A percentile compares a stretch with the other conserved stretches of the same genome.
These are phyloP conservation scores for Phyllosticta ampelicida DNA, from an alignment of 2,329 filamentous ascomycete genomes.

Conservation along the genomic window DNA sequence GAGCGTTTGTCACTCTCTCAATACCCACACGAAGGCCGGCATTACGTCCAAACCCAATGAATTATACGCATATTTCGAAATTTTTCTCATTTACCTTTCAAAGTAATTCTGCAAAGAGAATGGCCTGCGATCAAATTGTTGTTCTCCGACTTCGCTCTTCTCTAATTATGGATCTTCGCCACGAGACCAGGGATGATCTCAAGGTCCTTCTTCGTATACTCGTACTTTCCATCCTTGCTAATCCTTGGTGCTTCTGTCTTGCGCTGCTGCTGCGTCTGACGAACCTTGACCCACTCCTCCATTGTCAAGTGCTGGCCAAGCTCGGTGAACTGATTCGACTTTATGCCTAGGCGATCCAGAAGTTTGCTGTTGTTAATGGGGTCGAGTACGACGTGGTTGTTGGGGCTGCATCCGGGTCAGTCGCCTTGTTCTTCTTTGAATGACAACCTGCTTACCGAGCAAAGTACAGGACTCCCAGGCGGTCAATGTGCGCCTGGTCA, in stretches of 20 bases:
- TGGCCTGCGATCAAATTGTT: not conserved
- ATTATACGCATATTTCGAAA: not conserved
- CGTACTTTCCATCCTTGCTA: constrained; percentile 27
- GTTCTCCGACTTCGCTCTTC: too few relatives aligned
- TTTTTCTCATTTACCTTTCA: not conserved
- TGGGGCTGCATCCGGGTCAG: constrained; percentile 16
- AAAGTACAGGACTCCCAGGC: constrained; percentile 43
- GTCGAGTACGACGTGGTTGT: constrained; percentile 29
- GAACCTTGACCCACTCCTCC: constrained; percentile 35
- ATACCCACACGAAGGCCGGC: not conserved
- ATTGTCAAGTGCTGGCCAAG: constrained; percentile 32
- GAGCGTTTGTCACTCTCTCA: not conserved
- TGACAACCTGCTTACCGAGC: constrained; percentile 28
- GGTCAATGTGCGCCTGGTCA: constrained; percentile 39
- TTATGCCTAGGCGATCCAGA: constrained; percentile 24
- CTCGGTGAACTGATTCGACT: constrained; percentile 19
- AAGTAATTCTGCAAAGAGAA: not conserved
- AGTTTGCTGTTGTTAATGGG: constrained; percentile 29
- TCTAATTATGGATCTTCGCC: constrained; percentile 20
- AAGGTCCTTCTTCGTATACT: constrained; percentile 20
- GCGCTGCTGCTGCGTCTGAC: constrained; percentile 30
- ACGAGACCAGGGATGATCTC: constrained; percentile 26
- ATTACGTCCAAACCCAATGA: not conserved
- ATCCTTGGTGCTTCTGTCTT: constrained; percentile 28
- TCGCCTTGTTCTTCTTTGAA: not conserved